These are phyloP conservation scores for Lactarius quietus DNA, from an alignment of 768 basidiomycete species.

Conservation along the genomic window DNA sequence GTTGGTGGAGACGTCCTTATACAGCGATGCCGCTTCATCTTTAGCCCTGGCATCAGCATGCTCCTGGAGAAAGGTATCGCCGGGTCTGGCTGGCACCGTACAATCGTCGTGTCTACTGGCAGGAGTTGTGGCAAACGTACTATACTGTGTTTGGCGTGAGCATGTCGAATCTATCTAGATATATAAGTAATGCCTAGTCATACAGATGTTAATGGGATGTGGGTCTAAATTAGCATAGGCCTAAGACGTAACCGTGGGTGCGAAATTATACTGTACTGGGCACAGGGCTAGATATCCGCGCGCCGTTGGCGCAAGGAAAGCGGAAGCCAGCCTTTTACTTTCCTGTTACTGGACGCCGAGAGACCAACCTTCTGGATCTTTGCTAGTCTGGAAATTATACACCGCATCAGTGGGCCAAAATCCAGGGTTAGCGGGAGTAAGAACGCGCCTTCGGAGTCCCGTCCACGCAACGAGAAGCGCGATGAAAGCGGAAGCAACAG, in stretches of 20 bases:
- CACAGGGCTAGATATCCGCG: slow-evolving; percentile 1
- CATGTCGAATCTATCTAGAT: not conserved
- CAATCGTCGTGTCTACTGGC: not conserved
- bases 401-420: not conserved
- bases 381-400: slow-evolving; percentile 36
- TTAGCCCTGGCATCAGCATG: not conserved
- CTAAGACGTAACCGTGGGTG: not conserved
- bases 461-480: slow-evolving; percentile 59
- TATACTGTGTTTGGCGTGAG: not conserved
- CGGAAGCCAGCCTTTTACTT: slow-evolving; percentile 5
- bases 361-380: slow-evolving; percentile 29
- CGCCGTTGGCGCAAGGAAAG: slow-evolving; percentile 13
- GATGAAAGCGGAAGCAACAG: slow-evolving; percentile 52
- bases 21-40: not conserved
- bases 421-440: slow-evolving; percentile 23
- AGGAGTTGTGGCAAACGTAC: not conserved
- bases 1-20: not conserved
- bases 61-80: not conserved
- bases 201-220: slow-evolving; percentile 20
- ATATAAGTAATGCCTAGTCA: slow-evolving; percentile 21
- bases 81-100: not conserved
- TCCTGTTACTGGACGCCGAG: slow-evolving; percentile 16
- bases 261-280: not conserved
- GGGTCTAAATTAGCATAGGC: slow-evolving; percentile 14
- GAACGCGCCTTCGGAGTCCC: slow-evolving; percentile 58